These are phyloP conservation scores for Pseudopithomyces maydicus DNA, from an alignment of 2,329 filamentous ascomycete genomes.

Conservation along the genomic window DNA sequence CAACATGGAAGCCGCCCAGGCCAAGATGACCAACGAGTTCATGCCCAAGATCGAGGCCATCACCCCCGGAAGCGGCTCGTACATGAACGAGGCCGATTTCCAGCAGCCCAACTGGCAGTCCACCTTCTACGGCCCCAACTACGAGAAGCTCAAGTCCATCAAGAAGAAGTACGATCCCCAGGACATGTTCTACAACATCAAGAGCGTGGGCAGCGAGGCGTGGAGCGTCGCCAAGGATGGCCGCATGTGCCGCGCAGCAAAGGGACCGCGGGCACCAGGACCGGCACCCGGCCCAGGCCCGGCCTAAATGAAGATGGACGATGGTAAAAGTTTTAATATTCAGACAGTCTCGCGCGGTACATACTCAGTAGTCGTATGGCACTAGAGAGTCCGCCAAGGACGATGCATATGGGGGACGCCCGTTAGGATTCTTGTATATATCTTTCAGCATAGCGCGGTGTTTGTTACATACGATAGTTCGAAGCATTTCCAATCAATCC, in stretches of 20 bases:
- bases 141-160: constrained; percentile 10
- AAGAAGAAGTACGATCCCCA: constrained; percentile 19
- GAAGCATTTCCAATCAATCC: no score
- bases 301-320: no score
- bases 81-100: constrained; percentile 21
- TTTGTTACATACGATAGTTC: no score
- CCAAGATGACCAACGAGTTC: constrained; percentile 5
- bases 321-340: no score
- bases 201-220: constrained; percentile 14
- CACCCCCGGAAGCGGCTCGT: constrained; percentile 12
- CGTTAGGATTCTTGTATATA: no score
- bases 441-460: no score
- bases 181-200: constrained; percentile 12
- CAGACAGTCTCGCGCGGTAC: no score
- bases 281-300: no score
- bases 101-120: constrained; percentile 9
- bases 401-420: no score
- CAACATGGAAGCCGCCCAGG: background rate
- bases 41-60: constrained; percentile 7
- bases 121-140: constrained; percentile 16
- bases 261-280: no score
- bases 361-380: no score
- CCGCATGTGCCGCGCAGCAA: constrained; percentile 1
- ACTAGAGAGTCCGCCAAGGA: no score
- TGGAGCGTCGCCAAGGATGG: constrained; percentile 5